Percentiles rank a stretch among this genome's conserved stretches.
Conservation (phyloP, 495 filamentous ascomycete species). For the Recurvomyces mirabilis region DNA sequence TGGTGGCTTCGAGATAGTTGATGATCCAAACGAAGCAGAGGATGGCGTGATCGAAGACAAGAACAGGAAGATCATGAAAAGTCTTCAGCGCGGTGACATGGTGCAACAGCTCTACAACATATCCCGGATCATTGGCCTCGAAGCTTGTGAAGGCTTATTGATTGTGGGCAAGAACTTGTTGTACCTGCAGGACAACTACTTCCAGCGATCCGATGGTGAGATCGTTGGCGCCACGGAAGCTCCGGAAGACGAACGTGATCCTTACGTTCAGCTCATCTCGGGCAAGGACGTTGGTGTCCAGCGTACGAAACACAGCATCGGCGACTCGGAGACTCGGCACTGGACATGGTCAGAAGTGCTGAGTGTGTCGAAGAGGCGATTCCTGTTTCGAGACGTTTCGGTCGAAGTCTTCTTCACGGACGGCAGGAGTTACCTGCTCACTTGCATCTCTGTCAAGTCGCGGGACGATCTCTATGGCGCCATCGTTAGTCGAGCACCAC, state of each 20-base stretch:
- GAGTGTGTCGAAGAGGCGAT: constrained; percentile 92
- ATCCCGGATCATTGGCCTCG: constrained; percentile 83
- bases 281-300: constrained; percentile 56
- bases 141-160: constrained; percentile 82
- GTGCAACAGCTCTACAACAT: constrained; percentile 94
- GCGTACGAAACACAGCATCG: constrained; percentile 33
- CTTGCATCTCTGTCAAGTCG: constrained; percentile 55
- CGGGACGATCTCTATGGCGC: constrained; percentile 70
- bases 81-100: constrained; percentile 77
- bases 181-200: constrained; percentile 90
- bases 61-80: constrained; percentile 93
- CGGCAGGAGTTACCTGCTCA: constrained; percentile 86
- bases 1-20: constrained; percentile 90
- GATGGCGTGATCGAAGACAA: constrained; percentile 84
- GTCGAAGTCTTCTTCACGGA: constrained; percentile 95
- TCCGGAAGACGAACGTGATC: constrained; percentile 81
- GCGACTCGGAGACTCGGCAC: constrained; percentile 69
- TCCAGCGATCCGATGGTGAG: constrained; percentile 87
- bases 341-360: constrained; percentile 93
- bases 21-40: constrained; percentile 70
- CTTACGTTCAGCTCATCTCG: constrained; percentile 86
- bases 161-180: constrained; percentile 87
- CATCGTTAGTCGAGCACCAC: constrained; percentile 65
- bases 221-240: constrained; percentile 95
- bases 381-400: constrained; percentile 89